These are phyloP conservation scores for Naganishia kalamii DNA, from an alignment of 768 basidiomycete species.

Conservation along the genomic window DNA sequence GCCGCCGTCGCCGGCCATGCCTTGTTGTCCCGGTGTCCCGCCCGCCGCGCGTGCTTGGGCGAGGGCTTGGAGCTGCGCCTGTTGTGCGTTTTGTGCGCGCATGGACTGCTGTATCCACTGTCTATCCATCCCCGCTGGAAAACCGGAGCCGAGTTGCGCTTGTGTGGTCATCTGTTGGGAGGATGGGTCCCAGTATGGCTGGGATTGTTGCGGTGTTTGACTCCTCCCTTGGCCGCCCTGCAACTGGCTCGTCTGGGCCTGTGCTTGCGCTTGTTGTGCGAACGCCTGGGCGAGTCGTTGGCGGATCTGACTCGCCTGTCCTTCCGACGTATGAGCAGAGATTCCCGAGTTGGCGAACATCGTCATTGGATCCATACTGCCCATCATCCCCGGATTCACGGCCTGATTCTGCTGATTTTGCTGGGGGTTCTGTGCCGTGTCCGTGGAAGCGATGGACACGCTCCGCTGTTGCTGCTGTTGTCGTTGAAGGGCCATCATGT, in stretches of 20 bases:
- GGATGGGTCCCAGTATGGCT: neutral
- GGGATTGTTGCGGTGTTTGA: neutral
- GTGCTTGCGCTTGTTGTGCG: constrained; percentile 9
- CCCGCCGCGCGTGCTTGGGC: neutral
- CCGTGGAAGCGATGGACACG: neutral
- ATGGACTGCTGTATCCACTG: constrained; percentile 12
- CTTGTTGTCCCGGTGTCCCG: neutral
- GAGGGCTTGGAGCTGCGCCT: constrained; percentile 13
- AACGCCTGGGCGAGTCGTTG: constrained; percentile 23
- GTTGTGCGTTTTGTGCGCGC: neutral
- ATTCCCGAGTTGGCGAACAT: constrained; percentile 11
- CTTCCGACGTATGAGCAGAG: neutral
- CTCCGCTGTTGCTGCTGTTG: constrained; percentile 22
- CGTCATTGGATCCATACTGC: neutral
- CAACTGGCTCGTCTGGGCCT: neutral
- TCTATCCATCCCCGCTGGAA: constrained; percentile 1
- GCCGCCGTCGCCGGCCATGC: neutral
- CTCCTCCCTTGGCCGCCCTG: constrained; percentile 26
- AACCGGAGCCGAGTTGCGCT: neutral
- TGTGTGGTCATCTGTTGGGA: neutral
- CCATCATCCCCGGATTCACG: neutral
- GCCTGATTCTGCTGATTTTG: constrained; percentile 19
- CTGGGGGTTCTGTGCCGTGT: constrained; percentile 8
- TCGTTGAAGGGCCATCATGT: constrained; percentile 6
- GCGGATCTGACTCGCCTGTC: constrained; percentile 23